A percentile compares a stretch with the other conserved stretches of the same genome.
These are phyloP conservation scores for Ceratocystis papillata DNA, from an alignment of 2,329 filamentous ascomycete genomes.

Conservation along the genomic window DNA sequence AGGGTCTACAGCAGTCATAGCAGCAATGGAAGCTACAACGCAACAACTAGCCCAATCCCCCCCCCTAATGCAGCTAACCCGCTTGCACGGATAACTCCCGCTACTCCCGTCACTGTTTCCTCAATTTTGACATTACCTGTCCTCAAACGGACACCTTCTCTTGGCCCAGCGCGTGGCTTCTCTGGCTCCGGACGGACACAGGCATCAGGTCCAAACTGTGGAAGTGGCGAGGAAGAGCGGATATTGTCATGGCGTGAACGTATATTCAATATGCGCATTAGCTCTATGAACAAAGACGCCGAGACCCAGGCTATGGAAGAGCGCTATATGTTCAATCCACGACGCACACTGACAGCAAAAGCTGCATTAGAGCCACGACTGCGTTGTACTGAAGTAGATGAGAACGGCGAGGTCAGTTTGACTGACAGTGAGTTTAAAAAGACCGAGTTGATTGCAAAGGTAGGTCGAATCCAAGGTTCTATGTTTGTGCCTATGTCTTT, in stretches of 20 bases:
- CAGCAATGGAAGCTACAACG: not conserved
- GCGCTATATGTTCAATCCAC: slow-evolving; percentile 23
- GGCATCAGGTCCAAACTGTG: not conserved
- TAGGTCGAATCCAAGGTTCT: slow-evolving; percentile 31
- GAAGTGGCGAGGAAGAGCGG: slow-evolving; percentile 19
- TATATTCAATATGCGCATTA: slow-evolving; percentile 22
- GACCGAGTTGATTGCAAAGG: slow-evolving; percentile 90
- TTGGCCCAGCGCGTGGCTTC: slow-evolving; percentile 10
- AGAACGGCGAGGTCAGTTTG: slow-evolving; percentile 79
- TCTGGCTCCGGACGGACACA: slow-evolving; percentile 1
- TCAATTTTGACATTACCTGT: not conserved
- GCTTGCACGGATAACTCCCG: not conserved
- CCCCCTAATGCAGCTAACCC: not conserved
- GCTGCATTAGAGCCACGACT: slow-evolving; percentile 74
- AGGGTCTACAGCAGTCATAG: slow-evolving; percentile 5
- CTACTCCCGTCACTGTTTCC: not conserved
- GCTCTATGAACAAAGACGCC: slow-evolving; percentile 22
- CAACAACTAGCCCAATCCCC: not conserved
- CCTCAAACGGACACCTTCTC: not conserved
- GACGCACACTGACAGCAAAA: slow-evolving; percentile 53
- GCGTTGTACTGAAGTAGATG: slow-evolving; percentile 90
- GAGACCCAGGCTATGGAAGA: slow-evolving; percentile 19
- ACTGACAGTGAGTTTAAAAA: slow-evolving; percentile 97
- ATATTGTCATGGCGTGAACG: slow-evolving; percentile 23
- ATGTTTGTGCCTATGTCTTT: slow-evolving; percentile 1